These are phyloP conservation scores for Pseudonitzschia multistriata DNA, from an alignment of 108 stramenopile species.

Conservation along the genomic window DNA sequence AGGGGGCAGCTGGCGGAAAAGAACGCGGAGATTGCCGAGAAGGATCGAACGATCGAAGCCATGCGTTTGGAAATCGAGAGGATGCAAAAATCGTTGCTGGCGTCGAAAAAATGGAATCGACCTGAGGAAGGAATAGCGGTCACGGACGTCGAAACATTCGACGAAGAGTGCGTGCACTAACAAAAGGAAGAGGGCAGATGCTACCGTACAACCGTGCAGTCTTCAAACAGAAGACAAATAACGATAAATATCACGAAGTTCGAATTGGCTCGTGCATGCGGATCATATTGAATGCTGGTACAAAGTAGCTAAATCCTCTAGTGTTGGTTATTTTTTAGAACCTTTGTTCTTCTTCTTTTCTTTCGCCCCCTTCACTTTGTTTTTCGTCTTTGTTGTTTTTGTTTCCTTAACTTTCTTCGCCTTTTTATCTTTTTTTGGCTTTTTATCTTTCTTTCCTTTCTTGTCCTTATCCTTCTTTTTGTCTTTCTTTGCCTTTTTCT, in stretches of 20 bases:
- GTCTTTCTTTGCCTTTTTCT: conserved; percentile 3
- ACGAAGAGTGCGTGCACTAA: not conserved
- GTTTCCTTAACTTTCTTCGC: not conserved
- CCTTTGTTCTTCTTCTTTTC: not conserved
- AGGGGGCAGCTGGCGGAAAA: conserved; percentile 19
- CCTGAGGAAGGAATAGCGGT: not conserved
- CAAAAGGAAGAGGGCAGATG: not conserved
- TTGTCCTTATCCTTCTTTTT: conserved; percentile 7
- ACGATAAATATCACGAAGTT: too few species aligned
- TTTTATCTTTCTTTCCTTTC: not conserved
- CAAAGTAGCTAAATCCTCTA: not conserved
- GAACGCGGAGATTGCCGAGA: conserved; percentile 31
- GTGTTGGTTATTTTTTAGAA: not conserved
- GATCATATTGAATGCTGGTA: too few species aligned
- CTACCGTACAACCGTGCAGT: too few species aligned
- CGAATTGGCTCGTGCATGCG: too few species aligned
- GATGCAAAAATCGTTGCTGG: conserved; percentile 7
- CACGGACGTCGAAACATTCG: not conserved
- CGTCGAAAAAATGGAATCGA: not conserved
- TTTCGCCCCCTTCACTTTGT: not conserved
- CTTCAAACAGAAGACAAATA: too few species aligned
- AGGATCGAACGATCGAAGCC: conserved; percentile 36
- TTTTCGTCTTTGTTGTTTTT: not conserved
- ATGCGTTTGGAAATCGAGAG: conserved; percentile 33
- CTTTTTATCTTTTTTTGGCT: not conserved